Percentiles rank a stretch among this genome's conserved stretches.
These are phyloP conservation scores for Coniochaeta sp. DNA, from an alignment of 2,329 filamentous ascomycete species.

Conservation along the genomic window DNA sequence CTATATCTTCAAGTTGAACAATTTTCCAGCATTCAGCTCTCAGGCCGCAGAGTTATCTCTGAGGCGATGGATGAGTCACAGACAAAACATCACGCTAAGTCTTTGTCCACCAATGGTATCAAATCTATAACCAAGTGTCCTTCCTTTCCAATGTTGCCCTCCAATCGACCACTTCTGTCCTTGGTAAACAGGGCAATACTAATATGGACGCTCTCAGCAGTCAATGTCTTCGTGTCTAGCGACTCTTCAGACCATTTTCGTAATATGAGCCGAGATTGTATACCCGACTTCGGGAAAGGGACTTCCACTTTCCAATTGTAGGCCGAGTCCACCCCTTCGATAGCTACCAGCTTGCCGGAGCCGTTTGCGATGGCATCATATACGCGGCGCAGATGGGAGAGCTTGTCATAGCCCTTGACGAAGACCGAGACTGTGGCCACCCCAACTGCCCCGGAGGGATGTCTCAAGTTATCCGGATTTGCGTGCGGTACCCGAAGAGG, in stretches of 20 bases:
- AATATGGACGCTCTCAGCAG: neutral
- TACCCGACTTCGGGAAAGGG: neutral
- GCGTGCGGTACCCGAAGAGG: conserved; percentile 44
- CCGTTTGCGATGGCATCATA: conserved; percentile 19
- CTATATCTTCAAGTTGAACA: neutral
- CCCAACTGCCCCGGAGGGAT: conserved; percentile 45
- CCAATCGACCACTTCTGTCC: neutral
- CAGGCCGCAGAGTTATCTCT: no score
- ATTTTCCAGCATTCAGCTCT: neutral
- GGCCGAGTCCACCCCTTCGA: neutral
- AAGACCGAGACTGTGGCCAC: conserved; percentile 35
- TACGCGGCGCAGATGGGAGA: conserved; percentile 13
- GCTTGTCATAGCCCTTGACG: conserved; percentile 15
- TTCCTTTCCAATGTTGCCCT: neutral
- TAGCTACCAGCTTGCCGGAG: neutral
- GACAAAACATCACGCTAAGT: neutral
- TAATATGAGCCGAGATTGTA: neutral
- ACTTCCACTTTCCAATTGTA: neutral
- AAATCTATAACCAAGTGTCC: neutral
- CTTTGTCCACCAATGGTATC: neutral
- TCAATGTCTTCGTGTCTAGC: neutral
- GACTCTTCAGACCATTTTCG: neutral
- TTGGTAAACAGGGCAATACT: neutral
- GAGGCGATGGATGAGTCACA: neutral
- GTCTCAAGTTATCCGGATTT: conserved; percentile 27